phyloP scores from a whole-genome alignment of 352 stramenopile genomes.

The Phytophthora macrochlamydospora region DNA sequence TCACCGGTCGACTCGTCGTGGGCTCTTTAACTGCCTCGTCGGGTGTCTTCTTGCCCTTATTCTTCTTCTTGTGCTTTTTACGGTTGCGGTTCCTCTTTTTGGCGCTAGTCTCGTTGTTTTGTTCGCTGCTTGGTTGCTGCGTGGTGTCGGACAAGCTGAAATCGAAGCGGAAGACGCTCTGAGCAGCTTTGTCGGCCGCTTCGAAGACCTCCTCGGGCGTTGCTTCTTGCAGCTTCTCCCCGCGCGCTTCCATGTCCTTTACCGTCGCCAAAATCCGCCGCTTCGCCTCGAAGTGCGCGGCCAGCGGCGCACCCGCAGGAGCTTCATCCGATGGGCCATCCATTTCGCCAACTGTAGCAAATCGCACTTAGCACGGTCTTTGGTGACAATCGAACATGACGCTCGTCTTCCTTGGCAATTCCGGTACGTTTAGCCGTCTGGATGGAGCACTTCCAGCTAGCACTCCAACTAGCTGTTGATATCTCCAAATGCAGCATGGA shows the following conservation, averaged over 20 bases:
- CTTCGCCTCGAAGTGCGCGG: conserved; percentile 59
- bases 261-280: conserved; percentile 39
- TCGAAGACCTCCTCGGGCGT: conserved; percentile 39
- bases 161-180: conserved; percentile 60
- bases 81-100: conserved; percentile 38
- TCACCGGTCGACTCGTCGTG: conserved; percentile 14
- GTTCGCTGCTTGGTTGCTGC: not conserved
- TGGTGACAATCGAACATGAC: conserved; percentile 28
- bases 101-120: conserved; percentile 4
- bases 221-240: conserved; percentile 39
- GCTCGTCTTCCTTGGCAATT: conserved; percentile 79
- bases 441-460: conserved; percentile 4
- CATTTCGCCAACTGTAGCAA: conserved; percentile 23
- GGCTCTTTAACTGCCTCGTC: conserved; percentile 11
- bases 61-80: conserved; percentile 37
- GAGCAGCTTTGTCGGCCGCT: conserved; percentile 21
- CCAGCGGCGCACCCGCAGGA: conserved; percentile 30
- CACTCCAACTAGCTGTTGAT: not conserved
- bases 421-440: conserved; percentile 37
- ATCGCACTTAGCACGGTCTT: conserved; percentile 18
- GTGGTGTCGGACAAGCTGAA: conserved; percentile 33
- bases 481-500: not conserved
- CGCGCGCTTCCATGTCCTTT: conserved; percentile 30
- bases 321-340: conserved; percentile 25
- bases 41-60: conserved; percentile 15